A percentile compares a stretch with the other conserved stretches of the same genome.
Evolutionary conservation across 805 yeast species (phyloP).

Genomic region (Clavispora carvajalis): DNA sequence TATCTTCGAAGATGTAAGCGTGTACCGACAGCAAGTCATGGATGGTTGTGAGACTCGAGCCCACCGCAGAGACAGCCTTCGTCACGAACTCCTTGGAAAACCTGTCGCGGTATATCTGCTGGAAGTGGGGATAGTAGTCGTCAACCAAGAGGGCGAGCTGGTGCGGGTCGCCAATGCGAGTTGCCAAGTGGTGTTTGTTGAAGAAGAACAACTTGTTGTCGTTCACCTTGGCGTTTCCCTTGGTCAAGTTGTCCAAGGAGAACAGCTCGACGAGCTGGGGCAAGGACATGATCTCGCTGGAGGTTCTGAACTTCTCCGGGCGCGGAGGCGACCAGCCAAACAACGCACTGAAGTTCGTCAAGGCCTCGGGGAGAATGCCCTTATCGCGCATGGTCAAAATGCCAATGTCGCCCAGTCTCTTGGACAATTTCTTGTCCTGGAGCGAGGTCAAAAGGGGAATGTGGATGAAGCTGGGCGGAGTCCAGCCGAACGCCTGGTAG

Average conservation of each 20-base stretch:
- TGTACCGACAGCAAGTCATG: slow-evolving; percentile 47
- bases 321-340: slow-evolving; percentile 94
- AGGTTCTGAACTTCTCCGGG: slow-evolving; percentile 39
- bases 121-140: slow-evolving; percentile 20
- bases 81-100: slow-evolving; percentile 28
- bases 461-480: slow-evolving; percentile 76
- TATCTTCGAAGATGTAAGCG: slow-evolving; percentile 43
- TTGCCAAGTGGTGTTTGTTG: slow-evolving; percentile 63
- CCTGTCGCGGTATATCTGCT: slow-evolving; percentile 5
- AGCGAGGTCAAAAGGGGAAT: slow-evolving; percentile 80
- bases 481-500: slow-evolving; percentile 83
- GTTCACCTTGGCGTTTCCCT: slow-evolving; percentile 91
- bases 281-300: slow-evolving; percentile 48
- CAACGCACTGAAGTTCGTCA: slow-evolving; percentile 79
- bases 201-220: slow-evolving; percentile 68
- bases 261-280: slow-evolving; percentile 52
- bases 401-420: slow-evolving; percentile 78
- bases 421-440: slow-evolving; percentile 73
- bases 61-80: slow-evolving; percentile 39
- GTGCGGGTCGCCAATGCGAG: slow-evolving; percentile 34
- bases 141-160: slow-evolving; percentile 34
- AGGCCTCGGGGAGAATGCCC: slow-evolving; percentile 82
- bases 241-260: slow-evolving; percentile 69
- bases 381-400: slow-evolving; percentile 50
- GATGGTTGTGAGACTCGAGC: slow-evolving; percentile 47